Conservation (phyloP, 176 grass and related monocot genomes). For the Musa itinerans region DNA sequence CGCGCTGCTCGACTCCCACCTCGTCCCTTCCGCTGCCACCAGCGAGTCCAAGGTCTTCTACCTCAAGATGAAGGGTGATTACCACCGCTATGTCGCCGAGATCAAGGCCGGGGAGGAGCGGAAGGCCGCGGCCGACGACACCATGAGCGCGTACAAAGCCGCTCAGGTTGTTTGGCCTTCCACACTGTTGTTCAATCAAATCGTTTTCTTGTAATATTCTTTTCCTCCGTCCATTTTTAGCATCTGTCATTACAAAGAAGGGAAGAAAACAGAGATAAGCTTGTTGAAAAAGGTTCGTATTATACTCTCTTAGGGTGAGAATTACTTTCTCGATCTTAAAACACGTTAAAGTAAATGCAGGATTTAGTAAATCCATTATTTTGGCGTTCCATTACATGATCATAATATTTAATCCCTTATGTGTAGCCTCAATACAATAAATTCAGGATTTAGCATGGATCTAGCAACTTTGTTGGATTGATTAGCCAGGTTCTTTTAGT, state of each 20-base stretch:
- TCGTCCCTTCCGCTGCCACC: background rate
- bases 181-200: too few relatives aligned
- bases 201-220: too few relatives aligned
- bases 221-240: too few relatives aligned
- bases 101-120: conserved; percentile 1
- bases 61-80: conserved; percentile 16
- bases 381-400: background rate
- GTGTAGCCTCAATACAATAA: background rate
- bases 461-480: too few relatives aligned
- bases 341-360: too few relatives aligned
- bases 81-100: conserved; percentile 12
- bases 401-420: background rate
- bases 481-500: too few relatives aligned
- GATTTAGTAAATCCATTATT: too few relatives aligned
- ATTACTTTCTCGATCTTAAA: too few relatives aligned
- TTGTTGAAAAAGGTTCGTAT: too few relatives aligned
- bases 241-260: too few relatives aligned
- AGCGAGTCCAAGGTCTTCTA: conserved; percentile 10
- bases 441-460: background rate
- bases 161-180: background rate
- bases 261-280: too few relatives aligned
- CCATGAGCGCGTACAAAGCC: background rate
- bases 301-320: too few relatives aligned
- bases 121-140: background rate
- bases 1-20: background rate